A percentile compares a stretch with the other conserved stretches of the same genome.
Conservation (phyloP, 2,329 filamentous ascomycete species). For the Aureobasidium pullulans region DNA sequence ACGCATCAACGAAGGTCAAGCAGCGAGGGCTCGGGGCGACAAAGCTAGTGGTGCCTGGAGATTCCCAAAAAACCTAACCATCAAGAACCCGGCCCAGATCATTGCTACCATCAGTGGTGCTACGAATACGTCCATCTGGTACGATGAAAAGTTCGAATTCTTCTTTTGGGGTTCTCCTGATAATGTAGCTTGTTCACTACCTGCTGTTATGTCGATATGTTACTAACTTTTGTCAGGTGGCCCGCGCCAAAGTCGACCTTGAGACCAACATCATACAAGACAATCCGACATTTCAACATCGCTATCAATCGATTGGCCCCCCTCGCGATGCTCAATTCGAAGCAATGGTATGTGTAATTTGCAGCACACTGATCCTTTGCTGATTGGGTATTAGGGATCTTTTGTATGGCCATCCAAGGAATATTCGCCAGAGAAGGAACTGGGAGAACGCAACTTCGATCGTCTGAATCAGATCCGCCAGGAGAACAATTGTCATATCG, state of each 20-base stretch:
- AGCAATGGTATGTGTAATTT: background rate
- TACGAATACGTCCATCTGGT: background rate
- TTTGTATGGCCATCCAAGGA: slow-evolving; percentile 42
- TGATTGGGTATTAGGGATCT: background rate
- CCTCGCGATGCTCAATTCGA: background rate
- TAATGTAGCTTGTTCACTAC: background rate
- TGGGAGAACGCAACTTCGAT: slow-evolving; percentile 35
- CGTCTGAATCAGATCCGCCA: slow-evolving; percentile 39
- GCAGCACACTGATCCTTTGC: background rate
- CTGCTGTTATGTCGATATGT: background rate
- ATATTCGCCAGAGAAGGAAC: slow-evolving; percentile 31
- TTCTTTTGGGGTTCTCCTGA: background rate
- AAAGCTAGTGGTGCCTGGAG: background rate
- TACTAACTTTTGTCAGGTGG: background rate
- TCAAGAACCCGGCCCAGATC: background rate
- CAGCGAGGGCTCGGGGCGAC: background rate
- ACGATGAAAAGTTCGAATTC: slow-evolving; percentile 1
- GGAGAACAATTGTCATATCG: slow-evolving; percentile 34
- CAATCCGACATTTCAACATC: background rate
- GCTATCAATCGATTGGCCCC: background rate
- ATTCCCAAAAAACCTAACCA: background rate
- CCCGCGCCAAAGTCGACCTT: background rate
- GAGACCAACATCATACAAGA: background rate
- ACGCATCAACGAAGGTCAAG: background rate
- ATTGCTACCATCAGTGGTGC: background rate